A percentile compares a stretch with the other conserved stretches of the same genome.
Evolutionary conservation across 768 basidiomycete species (phyloP).

Genomic region (Mycena chlorophos): DNA sequence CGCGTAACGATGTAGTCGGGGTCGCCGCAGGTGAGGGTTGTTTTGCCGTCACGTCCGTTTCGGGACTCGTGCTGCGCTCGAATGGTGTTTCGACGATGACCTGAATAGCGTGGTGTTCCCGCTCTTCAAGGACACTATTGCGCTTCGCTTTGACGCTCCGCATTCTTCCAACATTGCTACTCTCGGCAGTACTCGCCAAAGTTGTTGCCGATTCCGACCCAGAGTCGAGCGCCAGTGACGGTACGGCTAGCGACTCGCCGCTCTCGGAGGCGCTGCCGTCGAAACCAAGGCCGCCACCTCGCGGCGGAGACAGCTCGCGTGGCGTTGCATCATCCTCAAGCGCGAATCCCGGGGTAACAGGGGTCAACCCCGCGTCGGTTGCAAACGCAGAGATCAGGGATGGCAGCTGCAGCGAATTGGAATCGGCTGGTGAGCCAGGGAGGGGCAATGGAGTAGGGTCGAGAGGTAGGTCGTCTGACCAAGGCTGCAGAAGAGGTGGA

Average conservation of each 20-base stretch:
- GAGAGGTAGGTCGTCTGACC: slow-evolving; percentile 13
- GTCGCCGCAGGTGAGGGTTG: too few relatives aligned
- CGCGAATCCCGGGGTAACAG: slow-evolving; percentile 9
- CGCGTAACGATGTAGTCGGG: too few relatives aligned
- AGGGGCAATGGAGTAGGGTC: slow-evolving; percentile 6
- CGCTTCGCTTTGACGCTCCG: neutral
- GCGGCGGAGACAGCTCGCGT: neutral
- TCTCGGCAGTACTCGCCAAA: neutral
- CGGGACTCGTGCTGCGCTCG: neutral
- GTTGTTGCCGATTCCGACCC: neutral
- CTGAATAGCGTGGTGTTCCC: neutral
- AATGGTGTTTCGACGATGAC: neutral
- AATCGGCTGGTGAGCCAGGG: slow-evolving; percentile 9
- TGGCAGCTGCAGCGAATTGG: neutral
- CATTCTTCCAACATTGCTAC: neutral
- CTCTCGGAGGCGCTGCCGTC: neutral
- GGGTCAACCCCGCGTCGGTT: slow-evolving; percentile 6
- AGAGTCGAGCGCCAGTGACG: neutral
- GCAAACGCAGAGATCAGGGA: slow-evolving; percentile 21
- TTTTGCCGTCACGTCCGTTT: too few relatives aligned
- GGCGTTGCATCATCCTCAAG: neutral
- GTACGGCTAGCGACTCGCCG: neutral
- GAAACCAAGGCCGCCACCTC: neutral
- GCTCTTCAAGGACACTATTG: neutral
- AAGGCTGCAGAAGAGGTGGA: slow-evolving; percentile 14